Base-by-base conservation (phyloP, 106 monocot species). In the Cymbidium sinense region DNA sequence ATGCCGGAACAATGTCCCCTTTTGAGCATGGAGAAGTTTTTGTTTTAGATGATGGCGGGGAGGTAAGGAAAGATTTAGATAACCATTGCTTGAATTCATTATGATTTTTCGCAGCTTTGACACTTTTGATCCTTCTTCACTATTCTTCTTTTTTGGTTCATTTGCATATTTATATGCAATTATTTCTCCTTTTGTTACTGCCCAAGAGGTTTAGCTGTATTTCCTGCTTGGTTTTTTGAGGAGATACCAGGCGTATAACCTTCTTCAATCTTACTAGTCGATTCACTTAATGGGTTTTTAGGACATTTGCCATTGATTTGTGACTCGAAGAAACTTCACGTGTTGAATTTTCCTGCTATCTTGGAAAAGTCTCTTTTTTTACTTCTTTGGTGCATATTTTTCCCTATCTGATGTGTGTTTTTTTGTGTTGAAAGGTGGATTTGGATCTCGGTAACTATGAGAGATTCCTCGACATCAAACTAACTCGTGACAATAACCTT, bases 31-130 rank as follows among this genome's bases (percentile, higher is more conserved):
- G 91, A 5, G 91, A 91, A 77, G 86, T 88, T 5, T 91, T 88
- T 86, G 91, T 91, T 64, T 82, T 91, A 77, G 91, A 91, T 75
- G 91, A 91, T 78, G 91, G 91, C 61, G 91, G 91, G 20, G 91
- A 91, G 88, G 91, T 91, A 81, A 61, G 64, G 69, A 52, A 70
- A 50, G 31, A 1, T 62, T 61, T 17, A 31, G 29, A 31, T 11
- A 31, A 67, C 67, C 30, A 55, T n/a, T 58, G 23, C 7, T 58
- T n/a, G n/a, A 58, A 10, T 58, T 7, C 17, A 12, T 52, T 52
- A 18, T 18, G 4, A 11, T 52, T 18, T 52, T 20, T 52, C 17
- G 13, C 52, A 15, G 52, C 20, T 52, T 3, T 3, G 20, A 58
- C 31, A 31, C 0, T 29, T 67, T 15, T 67, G 3, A 31, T 29